A percentile compares a stretch with the other conserved stretches of the same genome.
phyloP scores from a whole-genome alignment of 495 filamentous ascomycete genomes.

The Aspergillus nidulans region DNA sequence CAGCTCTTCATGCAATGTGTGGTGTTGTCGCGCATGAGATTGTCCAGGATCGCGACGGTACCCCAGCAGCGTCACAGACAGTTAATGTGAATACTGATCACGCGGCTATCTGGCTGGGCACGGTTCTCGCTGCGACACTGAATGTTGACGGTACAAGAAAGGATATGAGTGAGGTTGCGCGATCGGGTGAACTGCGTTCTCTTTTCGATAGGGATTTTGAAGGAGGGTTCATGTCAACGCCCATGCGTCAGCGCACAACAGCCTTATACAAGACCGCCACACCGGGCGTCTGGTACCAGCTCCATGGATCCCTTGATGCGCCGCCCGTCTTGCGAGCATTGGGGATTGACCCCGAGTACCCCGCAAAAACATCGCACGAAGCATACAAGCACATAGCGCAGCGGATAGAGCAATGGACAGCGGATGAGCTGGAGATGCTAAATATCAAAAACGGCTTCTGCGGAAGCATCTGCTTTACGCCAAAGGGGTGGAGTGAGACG shows the following conservation, averaged over 20 bases:
- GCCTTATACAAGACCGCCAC: conserved; percentile 28
- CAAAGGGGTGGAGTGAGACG: conserved; percentile 30
- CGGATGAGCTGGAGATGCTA: conserved; percentile 34
- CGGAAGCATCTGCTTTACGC: conserved; percentile 32
- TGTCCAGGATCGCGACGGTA: conserved; percentile 22
- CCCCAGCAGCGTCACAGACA: background rate
- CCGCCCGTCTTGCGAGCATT: conserved; percentile 18
- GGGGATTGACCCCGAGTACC: conserved; percentile 22
- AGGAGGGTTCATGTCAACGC: conserved; percentile 20
- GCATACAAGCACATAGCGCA: conserved; percentile 23
- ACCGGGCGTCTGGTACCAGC: conserved; percentile 27
- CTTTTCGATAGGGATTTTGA: conserved; percentile 22
- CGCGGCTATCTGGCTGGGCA: conserved; percentile 27
- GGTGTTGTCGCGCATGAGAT: conserved; percentile 28
- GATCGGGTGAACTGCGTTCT: conserved; percentile 9
- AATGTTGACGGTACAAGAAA: background rate
- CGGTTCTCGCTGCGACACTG: conserved; percentile 19
- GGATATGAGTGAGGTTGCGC: conserved; percentile 13
- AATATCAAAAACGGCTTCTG: conserved; percentile 27
- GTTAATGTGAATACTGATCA: conserved; percentile 29
- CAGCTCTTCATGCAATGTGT: conserved; percentile 28
- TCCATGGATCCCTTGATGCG: conserved; percentile 30
- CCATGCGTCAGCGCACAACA: conserved; percentile 18
- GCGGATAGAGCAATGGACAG: conserved; percentile 23
- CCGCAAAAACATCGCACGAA: conserved; percentile 4